Evolutionary conservation across 1,139 yeast genomes (phyloP), one percentile per base, ranked within the genome.

Genomic region (Geotrichum candidum): DNA sequence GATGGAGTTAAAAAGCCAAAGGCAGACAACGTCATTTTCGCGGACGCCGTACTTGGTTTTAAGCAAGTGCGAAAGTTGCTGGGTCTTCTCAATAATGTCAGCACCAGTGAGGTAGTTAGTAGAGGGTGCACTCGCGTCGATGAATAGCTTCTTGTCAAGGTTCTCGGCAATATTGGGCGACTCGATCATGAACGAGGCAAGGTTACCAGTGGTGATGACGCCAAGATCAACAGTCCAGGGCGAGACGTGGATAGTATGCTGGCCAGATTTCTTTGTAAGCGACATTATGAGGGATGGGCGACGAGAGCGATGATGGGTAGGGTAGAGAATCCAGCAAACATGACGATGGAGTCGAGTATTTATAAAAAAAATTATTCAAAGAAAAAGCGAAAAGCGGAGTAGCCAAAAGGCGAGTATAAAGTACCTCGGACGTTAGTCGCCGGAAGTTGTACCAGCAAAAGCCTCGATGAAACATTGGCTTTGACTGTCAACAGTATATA

Each of bases 1-100:
- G 50, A 75, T 67, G 60, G 66, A 61, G 64, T 76, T 76, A 23
- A 68, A 64, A 23, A 72, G 65, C 57, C 73, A 73, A 22, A 74
- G 51, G 57, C 72, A 68, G 6, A 75, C 72, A 18, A 73, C 77
- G 52, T 73, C 76, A 59, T 69, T 69, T 35, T 66, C 61, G 29
- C 60, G 31, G 56, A 76, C 62, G 5, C 66, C 65, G 50, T 65
- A 70, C 59, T 68, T 63, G 33, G 65, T 54, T 13, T 61, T 64
- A 13, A 76, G 63, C 1, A 70, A 55, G 22, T 65, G 66, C 1
- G 73, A 69, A 5, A 68, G 60, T 45, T 64, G 63, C 31, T 65
- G 69, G 2, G 69, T 63, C 22, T 63, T 63, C 10, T 63, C 60
- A 27, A 66, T 53, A 23, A 66, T 63, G 57, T 73, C 67, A 1